Conservation (phyloP, 495 filamentous ascomycete genomes). For the Amphirosellinia nigrospora region DNA sequence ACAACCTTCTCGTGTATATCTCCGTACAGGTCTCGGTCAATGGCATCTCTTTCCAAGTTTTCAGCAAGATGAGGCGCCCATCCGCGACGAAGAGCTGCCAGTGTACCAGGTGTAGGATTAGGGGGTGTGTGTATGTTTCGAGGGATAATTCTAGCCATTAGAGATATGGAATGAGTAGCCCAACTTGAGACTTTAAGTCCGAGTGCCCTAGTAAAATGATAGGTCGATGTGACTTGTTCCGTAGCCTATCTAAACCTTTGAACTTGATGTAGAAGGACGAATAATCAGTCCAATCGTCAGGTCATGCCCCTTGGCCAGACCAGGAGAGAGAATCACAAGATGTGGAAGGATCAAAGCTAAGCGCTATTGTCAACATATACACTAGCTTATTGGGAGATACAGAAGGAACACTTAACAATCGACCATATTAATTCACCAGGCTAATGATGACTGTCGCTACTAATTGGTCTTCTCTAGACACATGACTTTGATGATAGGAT, state of each 20-base stretch:
- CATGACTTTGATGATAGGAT: neutral
- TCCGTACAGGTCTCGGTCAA: neutral
- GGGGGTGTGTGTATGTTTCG: neutral
- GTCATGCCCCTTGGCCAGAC: neutral
- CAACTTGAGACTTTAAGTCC: neutral
- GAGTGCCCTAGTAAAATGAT: neutral
- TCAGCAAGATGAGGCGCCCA: neutral
- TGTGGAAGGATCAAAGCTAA: neutral
- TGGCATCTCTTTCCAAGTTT: neutral
- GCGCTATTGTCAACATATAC: neutral
- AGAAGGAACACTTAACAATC: neutral
- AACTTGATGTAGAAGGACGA: neutral
- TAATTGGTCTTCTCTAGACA: neutral
- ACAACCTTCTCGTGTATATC: neutral
- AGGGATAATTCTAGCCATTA: neutral
- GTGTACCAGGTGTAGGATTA: neutral
- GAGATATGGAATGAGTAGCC: neutral
- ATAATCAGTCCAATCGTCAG: neutral
- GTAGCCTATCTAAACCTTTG: neutral
- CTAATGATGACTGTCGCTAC: neutral
- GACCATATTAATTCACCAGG: neutral
- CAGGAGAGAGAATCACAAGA: constrained; percentile 1
- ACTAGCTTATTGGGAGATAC: constrained; percentile 22
- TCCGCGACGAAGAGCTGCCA: neutral
- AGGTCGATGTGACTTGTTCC: neutral